Percentiles rank a stretch among this genome's conserved stretches.
phyloP scores from a whole-genome alignment of 768 basidiomycete species.

The Leucocoprinus birnbaumii region DNA sequence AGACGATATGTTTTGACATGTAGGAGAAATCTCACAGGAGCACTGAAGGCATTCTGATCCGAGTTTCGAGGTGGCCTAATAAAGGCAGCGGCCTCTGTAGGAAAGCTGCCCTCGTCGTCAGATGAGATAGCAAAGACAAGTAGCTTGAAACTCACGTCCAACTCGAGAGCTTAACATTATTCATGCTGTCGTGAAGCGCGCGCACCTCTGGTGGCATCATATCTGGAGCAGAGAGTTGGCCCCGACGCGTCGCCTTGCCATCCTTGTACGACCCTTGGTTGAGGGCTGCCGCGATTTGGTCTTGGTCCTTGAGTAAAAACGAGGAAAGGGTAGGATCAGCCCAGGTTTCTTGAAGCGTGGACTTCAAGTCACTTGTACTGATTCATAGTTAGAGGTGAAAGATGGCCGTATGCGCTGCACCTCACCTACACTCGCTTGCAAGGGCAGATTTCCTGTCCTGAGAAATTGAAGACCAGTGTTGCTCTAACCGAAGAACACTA shows the following conservation, averaged over 20 bases:
- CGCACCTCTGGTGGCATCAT: slow-evolving; percentile 44
- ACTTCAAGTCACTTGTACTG: slow-evolving; percentile 53
- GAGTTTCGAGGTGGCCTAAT: slow-evolving; percentile 62
- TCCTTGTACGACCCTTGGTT: slow-evolving; percentile 25
- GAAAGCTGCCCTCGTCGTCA: background rate
- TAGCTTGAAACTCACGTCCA: slow-evolving; percentile 50
- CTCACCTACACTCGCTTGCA: slow-evolving; percentile 42
- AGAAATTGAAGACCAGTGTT: slow-evolving; percentile 14
- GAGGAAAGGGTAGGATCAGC: slow-evolving; percentile 54
- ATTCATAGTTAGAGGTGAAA: slow-evolving; percentile 1
- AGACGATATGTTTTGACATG: background rate
- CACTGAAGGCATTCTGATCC: slow-evolving; percentile 58
- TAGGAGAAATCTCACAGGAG: slow-evolving; percentile 28
- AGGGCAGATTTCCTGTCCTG: slow-evolving; percentile 26
- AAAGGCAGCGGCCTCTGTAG: slow-evolving; percentile 35
- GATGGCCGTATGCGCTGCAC: background rate
- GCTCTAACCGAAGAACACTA: background rate
- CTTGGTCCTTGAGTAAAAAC: slow-evolving; percentile 52
- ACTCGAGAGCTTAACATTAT: slow-evolving; percentile 47
- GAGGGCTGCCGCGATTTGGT: slow-evolving; percentile 36
- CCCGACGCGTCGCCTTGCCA: slow-evolving; percentile 29
- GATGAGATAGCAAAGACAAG: background rate
- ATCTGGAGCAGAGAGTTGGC: slow-evolving; percentile 31
- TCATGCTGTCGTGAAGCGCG: slow-evolving; percentile 48
- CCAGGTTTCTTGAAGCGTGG: slow-evolving; percentile 44